Evolutionary conservation across 768 basidiomycete species (phyloP), one percentile per base, ranked within the genome.

Genomic region (Leccinellum luteum): DNA sequence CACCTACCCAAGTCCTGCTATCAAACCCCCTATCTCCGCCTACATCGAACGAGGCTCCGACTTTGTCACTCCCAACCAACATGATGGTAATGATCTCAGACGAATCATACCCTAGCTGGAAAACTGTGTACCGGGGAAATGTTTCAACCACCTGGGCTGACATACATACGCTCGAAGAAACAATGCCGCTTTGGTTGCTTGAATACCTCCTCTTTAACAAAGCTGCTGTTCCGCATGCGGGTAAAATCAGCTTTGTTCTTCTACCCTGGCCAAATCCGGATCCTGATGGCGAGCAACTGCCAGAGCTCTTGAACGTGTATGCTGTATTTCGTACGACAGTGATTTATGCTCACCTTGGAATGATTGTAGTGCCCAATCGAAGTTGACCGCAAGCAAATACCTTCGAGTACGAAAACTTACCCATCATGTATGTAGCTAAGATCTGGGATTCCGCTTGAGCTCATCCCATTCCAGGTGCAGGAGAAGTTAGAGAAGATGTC

Each of bases 201-300:
- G 92, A 98, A 70, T 96, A 89, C 64, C 73, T 98, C 38, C 78
- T 98, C 38, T 73, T 85, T 14, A 88, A 89, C 62, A 85, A 82
- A 66, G 74, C 79, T 54, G 74, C 81, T 14, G 62, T 79, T 27
- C 66, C 78, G 0, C 81, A 84, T 15, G 76, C 81, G 6, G 76
- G 81, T 52, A 99, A 98, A 76, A 69, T 98, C 45, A 92, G 93
- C 64, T 99, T 98, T 69, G 84, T 96, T 19, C 73, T 99, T 35
- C 76, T 95, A 60, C 94, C 95, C 1, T 90, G 84, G 82, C 76
- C 73, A 3, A 80, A 75, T 57, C 81, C 82, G 58, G 83, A 86
- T 52, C 78, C 81, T 0, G 78, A 78, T 28, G 78, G 73, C 28
- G 82, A 89, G 59, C 76, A 79, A 60, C 71, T 97, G 38, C 91